Evolutionary conservation across 2,329 filamentous ascomycete genomes (phyloP).

Genomic region (Parasarocladium wereldwijsianum): DNA sequence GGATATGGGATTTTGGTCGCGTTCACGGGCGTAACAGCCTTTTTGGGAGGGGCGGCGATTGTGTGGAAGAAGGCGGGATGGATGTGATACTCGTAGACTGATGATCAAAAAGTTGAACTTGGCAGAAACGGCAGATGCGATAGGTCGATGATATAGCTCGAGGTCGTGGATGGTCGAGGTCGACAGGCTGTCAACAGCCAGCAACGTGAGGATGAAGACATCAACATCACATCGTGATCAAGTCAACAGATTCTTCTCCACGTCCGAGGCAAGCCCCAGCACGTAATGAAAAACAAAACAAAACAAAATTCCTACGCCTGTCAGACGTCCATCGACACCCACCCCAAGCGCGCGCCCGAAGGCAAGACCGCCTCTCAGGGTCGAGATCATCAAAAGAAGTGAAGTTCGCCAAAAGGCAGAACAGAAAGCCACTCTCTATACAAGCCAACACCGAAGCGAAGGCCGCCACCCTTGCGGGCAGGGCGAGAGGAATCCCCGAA

Average conservation of each 20-base stretch:
- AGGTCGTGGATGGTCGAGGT: too few relatives aligned
- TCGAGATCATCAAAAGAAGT: conserved; percentile 69
- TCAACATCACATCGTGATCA: too few relatives aligned
- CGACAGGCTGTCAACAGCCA: too few relatives aligned
- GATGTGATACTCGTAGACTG: conserved; percentile 3
- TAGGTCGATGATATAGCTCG: too few relatives aligned
- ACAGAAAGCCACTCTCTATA: conserved; percentile 56
- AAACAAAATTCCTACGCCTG: conserved; percentile 36
- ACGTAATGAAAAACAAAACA: conserved; percentile 41
- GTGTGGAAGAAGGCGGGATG: conserved; percentile 6
- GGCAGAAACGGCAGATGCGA: too few relatives aligned
- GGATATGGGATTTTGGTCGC: conserved; percentile 7
- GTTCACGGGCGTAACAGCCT: conserved; percentile 6
- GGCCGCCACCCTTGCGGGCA: conserved; percentile 46
- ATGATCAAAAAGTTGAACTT: neutral
- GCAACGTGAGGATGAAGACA: too few relatives aligned
- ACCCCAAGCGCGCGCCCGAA: conserved; percentile 65
- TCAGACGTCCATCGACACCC: conserved; percentile 85
- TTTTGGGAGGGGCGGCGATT: conserved; percentile 5
- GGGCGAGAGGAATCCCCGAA: conserved; percentile 45
- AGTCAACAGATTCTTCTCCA: conserved; percentile 45
- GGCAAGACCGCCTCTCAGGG: conserved; percentile 52
- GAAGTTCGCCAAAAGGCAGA: conserved; percentile 5
- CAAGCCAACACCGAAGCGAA: conserved; percentile 26
- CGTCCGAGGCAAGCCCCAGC: conserved; percentile 28